Evolutionary conservation across 441 rosid genomes (phyloP).

Genomic region (Macaranga tanarius): DNA sequence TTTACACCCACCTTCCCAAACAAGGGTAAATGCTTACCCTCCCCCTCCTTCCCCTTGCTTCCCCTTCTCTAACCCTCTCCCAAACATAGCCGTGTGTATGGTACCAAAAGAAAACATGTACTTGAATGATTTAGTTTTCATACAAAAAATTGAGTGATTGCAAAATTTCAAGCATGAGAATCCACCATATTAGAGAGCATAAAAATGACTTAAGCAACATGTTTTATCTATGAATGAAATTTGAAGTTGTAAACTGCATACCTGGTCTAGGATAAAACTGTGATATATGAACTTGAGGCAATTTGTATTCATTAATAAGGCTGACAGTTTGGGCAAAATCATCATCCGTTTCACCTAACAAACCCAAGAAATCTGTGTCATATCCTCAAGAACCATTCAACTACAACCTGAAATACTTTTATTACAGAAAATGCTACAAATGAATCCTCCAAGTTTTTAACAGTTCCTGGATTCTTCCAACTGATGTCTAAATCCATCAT

Average conservation of each 20-base stretch:
- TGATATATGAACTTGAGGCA: conserved; percentile 93
- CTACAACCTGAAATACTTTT: conserved; percentile 3
- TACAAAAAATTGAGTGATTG: background rate
- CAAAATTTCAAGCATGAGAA: background rate
- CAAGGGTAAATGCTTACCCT: no score
- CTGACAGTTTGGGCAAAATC: conserved; percentile 76
- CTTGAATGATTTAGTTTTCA: background rate
- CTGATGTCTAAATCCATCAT: background rate
- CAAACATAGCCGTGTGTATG: background rate
- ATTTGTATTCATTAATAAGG: conserved; percentile 69
- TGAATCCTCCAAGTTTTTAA: background rate
- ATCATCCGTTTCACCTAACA: conserved; percentile 85
- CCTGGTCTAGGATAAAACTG: conserved; percentile 98
- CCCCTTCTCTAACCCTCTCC: no score
- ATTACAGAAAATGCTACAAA: background rate
- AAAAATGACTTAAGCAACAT: background rate
- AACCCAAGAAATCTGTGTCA: conserved; percentile 23
- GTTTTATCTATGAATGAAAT: background rate
- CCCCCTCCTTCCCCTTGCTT: no score
- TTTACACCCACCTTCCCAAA: no score
- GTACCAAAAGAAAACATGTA: background rate
- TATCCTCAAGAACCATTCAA: conserved; percentile 16
- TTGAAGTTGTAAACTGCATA: conserved; percentile 25
- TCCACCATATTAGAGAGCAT: background rate
- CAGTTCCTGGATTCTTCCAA: background rate